These are phyloP conservation scores for Phytophthora ohioensis DNA, from an alignment of 352 stramenopile genomes.

Conservation along the genomic window DNA sequence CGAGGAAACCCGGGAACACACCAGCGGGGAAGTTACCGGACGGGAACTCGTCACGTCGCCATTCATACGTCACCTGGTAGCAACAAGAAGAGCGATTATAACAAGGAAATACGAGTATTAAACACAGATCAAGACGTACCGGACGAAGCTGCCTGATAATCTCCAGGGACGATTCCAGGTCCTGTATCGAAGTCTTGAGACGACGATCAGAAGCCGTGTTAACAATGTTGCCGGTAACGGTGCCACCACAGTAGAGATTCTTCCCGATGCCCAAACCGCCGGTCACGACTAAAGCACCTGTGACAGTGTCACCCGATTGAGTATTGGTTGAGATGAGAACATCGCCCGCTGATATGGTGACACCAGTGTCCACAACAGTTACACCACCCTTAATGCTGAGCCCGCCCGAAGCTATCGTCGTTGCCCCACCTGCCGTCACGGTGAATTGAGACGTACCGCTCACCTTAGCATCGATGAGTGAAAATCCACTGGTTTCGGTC, in stretches of 20 bases:
- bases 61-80: constrained; percentile 63
- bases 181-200: constrained; percentile 46
- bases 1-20: constrained; percentile 62
- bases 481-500: constrained; percentile 13
- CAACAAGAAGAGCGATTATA: constrained; percentile 3
- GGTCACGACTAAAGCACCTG: constrained; percentile 51
- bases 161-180: constrained; percentile 27
- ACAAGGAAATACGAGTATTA: not conserved
- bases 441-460: constrained; percentile 31
- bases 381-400: constrained; percentile 32
- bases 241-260: constrained; percentile 36
- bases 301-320: constrained; percentile 9
- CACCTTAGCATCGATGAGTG: constrained; percentile 21
- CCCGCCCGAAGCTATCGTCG: constrained; percentile 37
- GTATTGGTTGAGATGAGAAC: constrained; percentile 37
- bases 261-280: constrained; percentile 48
- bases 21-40: constrained; percentile 47
- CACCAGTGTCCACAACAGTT: constrained; percentile 34
- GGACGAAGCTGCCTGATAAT: constrained; percentile 49
- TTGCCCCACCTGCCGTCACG: constrained; percentile 42
- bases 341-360: constrained; percentile 29
- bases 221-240: constrained; percentile 16
- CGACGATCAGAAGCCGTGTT: constrained; percentile 44
- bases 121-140: constrained; percentile 31
- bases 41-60: constrained; percentile 55